These are phyloP conservation scores for Corylus americana DNA, from an alignment of 306 rosid species.

Conservation along the genomic window DNA sequence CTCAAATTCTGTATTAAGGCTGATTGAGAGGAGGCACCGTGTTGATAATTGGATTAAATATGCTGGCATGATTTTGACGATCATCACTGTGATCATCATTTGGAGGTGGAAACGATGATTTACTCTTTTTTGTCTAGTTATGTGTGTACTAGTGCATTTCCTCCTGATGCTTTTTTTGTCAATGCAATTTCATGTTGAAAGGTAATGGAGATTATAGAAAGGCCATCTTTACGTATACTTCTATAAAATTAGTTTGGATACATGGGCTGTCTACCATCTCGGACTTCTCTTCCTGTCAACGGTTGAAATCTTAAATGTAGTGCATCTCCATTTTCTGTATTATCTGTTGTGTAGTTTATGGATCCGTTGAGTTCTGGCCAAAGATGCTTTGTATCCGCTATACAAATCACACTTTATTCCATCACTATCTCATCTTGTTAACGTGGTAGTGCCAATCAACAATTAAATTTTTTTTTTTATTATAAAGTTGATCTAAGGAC, in stretches of 20 bases:
- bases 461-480: not conserved
- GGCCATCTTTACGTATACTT: not conserved
- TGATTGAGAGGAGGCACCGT: constrained; percentile 78
- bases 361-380: not conserved
- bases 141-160: not conserved
- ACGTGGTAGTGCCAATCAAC: no score
- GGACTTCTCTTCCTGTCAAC: not conserved
- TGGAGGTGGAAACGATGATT: constrained; percentile 50
- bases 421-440: no score
- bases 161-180: not conserved
- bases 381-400: not conserved
- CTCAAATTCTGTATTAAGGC: constrained; percentile 75
- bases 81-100: constrained; percentile 54
- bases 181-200: not conserved
- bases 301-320: not conserved
- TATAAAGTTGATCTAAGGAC: no score
- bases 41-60: constrained; percentile 75
- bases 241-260: not conserved
- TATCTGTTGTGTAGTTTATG: not conserved
- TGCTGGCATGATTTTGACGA: constrained; percentile 74
- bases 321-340: not conserved
- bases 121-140: not conserved
- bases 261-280: not conserved
- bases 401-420: not conserved
- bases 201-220: not conserved